Evolutionary conservation across 805 yeast genomes (phyloP).

Genomic region (Ogataea haglerorum): DNA sequence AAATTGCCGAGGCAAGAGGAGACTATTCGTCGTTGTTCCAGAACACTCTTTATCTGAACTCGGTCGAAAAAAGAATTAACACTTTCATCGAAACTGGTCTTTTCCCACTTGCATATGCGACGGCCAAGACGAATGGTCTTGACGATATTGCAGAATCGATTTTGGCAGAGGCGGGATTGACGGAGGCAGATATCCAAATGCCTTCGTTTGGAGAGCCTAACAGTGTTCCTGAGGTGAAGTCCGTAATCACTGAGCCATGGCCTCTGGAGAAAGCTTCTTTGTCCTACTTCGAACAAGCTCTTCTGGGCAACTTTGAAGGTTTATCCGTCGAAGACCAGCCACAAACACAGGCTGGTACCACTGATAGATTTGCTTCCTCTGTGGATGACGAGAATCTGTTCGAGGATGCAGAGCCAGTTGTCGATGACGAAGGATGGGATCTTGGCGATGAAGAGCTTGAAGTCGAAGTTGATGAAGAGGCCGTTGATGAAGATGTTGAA

Average conservation of each 20-base stretch:
- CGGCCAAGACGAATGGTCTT: conserved; percentile 84
- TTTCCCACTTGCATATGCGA: conserved; percentile 85
- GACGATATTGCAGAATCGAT: conserved; percentile 70
- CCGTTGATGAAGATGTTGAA: conserved; percentile 35
- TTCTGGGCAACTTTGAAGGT: conserved; percentile 72
- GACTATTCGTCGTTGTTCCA: conserved; percentile 78
- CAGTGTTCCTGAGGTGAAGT: conserved; percentile 46
- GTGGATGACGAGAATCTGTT: conserved; percentile 40
- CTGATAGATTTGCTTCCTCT: conserved; percentile 4
- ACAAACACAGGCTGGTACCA: conserved; percentile 14
- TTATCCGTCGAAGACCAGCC: conserved; percentile 45
- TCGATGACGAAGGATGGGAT: conserved; percentile 76
- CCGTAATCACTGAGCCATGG: conserved; percentile 59
- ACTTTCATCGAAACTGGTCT: conserved; percentile 76
- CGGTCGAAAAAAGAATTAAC: conserved; percentile 69
- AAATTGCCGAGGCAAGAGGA: conserved; percentile 84
- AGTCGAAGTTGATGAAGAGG: conserved; percentile 44
- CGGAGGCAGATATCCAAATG: conserved; percentile 53
- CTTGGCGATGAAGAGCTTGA: conserved; percentile 77
- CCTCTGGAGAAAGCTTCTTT: conserved; percentile 70
- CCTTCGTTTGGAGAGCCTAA: conserved; percentile 37
- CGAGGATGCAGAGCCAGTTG: conserved; percentile 47
- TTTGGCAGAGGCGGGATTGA: conserved; percentile 64
- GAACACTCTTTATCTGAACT: conserved; percentile 74
- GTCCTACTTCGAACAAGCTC: conserved; percentile 82